Evolutionary conservation across 2,329 filamentous ascomycete species (phyloP).

Genomic region (Calcarisporium arbuscula): DNA sequence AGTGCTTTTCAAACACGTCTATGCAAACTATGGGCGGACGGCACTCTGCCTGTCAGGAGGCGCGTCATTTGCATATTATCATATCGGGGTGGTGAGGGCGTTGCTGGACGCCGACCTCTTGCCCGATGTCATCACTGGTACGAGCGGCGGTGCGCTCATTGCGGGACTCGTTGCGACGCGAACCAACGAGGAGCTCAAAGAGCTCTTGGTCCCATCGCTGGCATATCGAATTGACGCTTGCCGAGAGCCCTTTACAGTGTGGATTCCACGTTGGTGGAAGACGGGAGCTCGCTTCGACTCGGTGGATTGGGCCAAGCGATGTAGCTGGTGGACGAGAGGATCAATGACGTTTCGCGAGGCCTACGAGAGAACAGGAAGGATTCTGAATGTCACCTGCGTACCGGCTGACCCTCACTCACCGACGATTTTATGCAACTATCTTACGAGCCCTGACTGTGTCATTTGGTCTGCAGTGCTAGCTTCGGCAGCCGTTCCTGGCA

Average conservation of each 20-base stretch:
- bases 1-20: slow-evolving; percentile 76
- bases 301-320: slow-evolving; percentile 79
- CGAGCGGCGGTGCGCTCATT: slow-evolving; percentile 86
- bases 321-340: slow-evolving; percentile 84
- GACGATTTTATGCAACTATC: slow-evolving; percentile 88
- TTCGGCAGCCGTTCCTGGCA: slow-evolving; percentile 91
- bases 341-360: slow-evolving; percentile 94
- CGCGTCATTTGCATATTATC: slow-evolving; percentile 93
- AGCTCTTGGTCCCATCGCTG: slow-evolving; percentile 80
- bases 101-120: slow-evolving; percentile 79
- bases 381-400: slow-evolving; percentile 92
- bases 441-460: slow-evolving; percentile 92
- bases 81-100: slow-evolving; percentile 87
- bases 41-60: slow-evolving; percentile 90
- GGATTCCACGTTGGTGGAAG: slow-evolving; percentile 80
- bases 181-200: slow-evolving; percentile 84
- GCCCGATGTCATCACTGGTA: slow-evolving; percentile 93
- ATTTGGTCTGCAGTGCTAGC: slow-evolving; percentile 97
- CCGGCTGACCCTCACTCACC: slow-evolving; percentile 92
- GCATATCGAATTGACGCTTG: slow-evolving; percentile 80
- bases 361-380: slow-evolving; percentile 86
- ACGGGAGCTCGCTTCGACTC: slow-evolving; percentile 94
- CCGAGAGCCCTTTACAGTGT: slow-evolving; percentile 67
- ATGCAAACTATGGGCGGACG: slow-evolving; percentile 86
- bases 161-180: slow-evolving; percentile 82